These are phyloP conservation scores for Ogataea paraovalis DNA, from an alignment of 805 yeast species.

Conservation along the genomic window DNA sequence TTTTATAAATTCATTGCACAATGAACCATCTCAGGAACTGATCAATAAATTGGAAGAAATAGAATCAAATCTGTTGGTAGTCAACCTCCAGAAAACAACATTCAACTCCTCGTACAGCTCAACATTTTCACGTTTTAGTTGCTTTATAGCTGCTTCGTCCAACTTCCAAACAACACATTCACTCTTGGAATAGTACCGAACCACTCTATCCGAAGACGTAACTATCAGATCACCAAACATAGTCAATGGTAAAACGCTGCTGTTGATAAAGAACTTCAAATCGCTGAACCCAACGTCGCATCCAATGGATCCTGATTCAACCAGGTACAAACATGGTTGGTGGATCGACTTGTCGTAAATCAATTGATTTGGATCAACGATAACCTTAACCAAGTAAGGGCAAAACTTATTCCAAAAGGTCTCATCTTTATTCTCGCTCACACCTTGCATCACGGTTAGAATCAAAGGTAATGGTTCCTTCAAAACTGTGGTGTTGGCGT, in stretches of 20 bases:
- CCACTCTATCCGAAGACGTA: slow-evolving; percentile 35
- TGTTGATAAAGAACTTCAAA: slow-evolving; percentile 23
- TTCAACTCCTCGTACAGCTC: slow-evolving; percentile 62
- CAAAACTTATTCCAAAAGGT: slow-evolving; percentile 64
- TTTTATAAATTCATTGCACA: too few species aligned
- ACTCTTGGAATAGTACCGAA: slow-evolving; percentile 36
- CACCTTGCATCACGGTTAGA: slow-evolving; percentile 60
- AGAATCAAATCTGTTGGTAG: slow-evolving; percentile 69
- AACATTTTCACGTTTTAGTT: slow-evolving; percentile 45
- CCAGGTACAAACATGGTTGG: slow-evolving; percentile 52
- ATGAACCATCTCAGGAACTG: slow-evolving; percentile 14
- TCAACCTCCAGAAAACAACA: slow-evolving; percentile 54
- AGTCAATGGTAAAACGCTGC: slow-evolving; percentile 61
- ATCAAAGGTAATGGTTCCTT: slow-evolving; percentile 55
- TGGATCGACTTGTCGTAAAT: slow-evolving; percentile 46
- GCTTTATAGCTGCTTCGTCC: slow-evolving; percentile 40
- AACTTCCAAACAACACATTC: slow-evolving; percentile 65
- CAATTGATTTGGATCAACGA: slow-evolving; percentile 29
- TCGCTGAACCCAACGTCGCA: slow-evolving; percentile 41
- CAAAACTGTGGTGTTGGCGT: slow-evolving; percentile 2
- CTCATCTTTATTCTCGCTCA: slow-evolving; percentile 42
- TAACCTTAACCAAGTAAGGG: slow-evolving; percentile 45
- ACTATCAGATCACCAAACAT: slow-evolving; percentile 61
- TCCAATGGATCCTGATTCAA: slow-evolving; percentile 50
- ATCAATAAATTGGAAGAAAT: slow-evolving; percentile 74